A percentile compares a stretch with the other conserved stretches of the same genome.
phyloP scores from a whole-genome alignment of 768 basidiomycete species.

The Xanthoconium stramineum region DNA sequence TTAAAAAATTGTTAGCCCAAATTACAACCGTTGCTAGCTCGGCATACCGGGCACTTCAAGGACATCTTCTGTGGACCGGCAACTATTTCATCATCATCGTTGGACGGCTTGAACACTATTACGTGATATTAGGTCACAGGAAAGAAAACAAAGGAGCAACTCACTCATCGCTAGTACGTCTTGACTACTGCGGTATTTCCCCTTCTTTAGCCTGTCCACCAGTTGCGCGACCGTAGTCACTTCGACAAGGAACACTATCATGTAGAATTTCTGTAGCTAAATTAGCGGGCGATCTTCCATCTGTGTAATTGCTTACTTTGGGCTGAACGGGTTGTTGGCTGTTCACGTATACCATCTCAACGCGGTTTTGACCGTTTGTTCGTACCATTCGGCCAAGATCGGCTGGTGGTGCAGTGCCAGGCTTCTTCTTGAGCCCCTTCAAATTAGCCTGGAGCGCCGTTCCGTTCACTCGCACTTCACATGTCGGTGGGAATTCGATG shows the following conservation, averaged over 20 bases:
- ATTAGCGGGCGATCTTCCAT: constrained; percentile 4
- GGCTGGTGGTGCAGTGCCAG: constrained; percentile 90
- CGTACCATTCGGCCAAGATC: constrained; percentile 49
- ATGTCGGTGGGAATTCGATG: constrained; percentile 88
- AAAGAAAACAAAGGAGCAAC: constrained; percentile 21
- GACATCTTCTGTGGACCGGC: constrained; percentile 89
- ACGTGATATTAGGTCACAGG: constrained; percentile 1
- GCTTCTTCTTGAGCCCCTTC: constrained; percentile 93
- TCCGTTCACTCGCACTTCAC: constrained; percentile 85
- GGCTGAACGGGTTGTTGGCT: constrained; percentile 72
- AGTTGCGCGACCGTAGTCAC: constrained; percentile 66
- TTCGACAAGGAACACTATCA: constrained; percentile 83
- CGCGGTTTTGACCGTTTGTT: constrained; percentile 50
- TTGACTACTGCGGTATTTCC: constrained; percentile 59
- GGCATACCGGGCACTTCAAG: constrained; percentile 86
- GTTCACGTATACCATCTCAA: constrained; percentile 90
- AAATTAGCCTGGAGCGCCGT: constrained; percentile 67
- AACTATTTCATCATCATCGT: constrained; percentile 88
- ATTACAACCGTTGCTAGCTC: background rate
- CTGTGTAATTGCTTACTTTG: constrained; percentile 49
- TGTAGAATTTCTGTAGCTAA: constrained; percentile 85
- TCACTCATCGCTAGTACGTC: constrained; percentile 69
- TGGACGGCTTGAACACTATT: constrained; percentile 55
- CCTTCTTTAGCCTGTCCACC: constrained; percentile 64
- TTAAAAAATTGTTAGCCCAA: background rate